Evolutionary conservation across 495 filamentous ascomycete species (phyloP).

Genomic region (Penicillium steckii): DNA sequence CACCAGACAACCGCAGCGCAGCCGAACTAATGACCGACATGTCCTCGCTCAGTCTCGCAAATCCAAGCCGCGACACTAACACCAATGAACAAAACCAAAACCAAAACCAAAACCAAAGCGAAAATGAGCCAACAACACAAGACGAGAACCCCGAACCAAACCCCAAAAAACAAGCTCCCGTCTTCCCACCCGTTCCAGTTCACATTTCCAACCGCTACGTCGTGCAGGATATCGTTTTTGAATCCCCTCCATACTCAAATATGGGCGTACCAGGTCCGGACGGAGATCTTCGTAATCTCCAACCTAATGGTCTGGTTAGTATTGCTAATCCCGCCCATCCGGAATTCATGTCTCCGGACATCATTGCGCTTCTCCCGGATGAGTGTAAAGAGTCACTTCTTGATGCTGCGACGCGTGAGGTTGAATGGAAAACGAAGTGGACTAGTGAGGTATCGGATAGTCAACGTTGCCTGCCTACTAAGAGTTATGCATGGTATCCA

Average conservation of each 20-base stretch:
- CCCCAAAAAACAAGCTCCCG: slow-evolving; percentile 16
- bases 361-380: slow-evolving; percentile 65
- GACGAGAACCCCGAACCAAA: background rate
- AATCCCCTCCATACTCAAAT: slow-evolving; percentile 56
- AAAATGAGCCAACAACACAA: slow-evolving; percentile 1
- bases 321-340: slow-evolving; percentile 36
- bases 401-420: slow-evolving; percentile 58
- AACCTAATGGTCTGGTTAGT: slow-evolving; percentile 64
- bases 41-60: slow-evolving; percentile 39
- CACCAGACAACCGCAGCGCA: slow-evolving; percentile 28
- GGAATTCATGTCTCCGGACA: slow-evolving; percentile 60
- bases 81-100: background rate
- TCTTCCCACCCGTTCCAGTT: slow-evolving; percentile 64
- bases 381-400: slow-evolving; percentile 72
- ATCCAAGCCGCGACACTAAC: slow-evolving; percentile 8
- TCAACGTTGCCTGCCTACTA: slow-evolving; percentile 45
- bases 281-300: slow-evolving; percentile 55
- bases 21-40: slow-evolving; percentile 33
- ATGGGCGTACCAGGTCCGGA: slow-evolving; percentile 66
- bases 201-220: slow-evolving; percentile 71
- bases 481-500: slow-evolving; percentile 51
- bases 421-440: slow-evolving; percentile 73
- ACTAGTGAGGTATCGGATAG: slow-evolving; percentile 56
- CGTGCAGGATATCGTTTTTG: slow-evolving; percentile 68
- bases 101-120: background rate